Evolutionary conservation across 768 basidiomycete genomes (phyloP).

Genomic region (Lentinula detonsa): DNA sequence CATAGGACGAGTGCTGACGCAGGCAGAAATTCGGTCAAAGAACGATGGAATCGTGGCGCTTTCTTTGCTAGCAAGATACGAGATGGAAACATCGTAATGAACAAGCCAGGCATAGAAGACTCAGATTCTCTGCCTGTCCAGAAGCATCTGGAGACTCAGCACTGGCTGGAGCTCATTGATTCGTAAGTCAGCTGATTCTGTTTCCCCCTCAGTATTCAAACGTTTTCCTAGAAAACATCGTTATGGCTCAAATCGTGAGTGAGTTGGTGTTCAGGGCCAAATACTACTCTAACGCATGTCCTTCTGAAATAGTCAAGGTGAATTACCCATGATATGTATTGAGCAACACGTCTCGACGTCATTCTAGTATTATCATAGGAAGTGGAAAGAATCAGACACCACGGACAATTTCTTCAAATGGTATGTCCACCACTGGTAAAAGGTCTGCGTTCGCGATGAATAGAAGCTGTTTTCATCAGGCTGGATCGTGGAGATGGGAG

Average conservation of each 20-base stretch:
- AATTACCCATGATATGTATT: background rate
- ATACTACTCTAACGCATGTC: background rate
- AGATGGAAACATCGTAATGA: slow-evolving; percentile 32
- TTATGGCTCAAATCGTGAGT: slow-evolving; percentile 51
- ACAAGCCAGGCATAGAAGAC: slow-evolving; percentile 15
- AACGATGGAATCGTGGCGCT: slow-evolving; percentile 43
- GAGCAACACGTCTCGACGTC: background rate
- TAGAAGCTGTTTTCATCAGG: slow-evolving; percentile 29
- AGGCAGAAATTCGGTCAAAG: slow-evolving; percentile 37
- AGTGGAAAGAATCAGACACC: slow-evolving; percentile 56
- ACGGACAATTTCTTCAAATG: slow-evolving; percentile 63
- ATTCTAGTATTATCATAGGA: slow-evolving; percentile 51
- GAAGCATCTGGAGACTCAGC: slow-evolving; percentile 52
- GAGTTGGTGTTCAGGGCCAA: slow-evolving; percentile 15
- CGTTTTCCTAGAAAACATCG: slow-evolving; percentile 41
- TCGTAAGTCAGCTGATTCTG: slow-evolving; percentile 26
- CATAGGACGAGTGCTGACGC: slow-evolving; percentile 34
- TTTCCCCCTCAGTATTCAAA: background rate
- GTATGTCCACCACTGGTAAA: slow-evolving; percentile 19
- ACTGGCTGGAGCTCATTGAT: slow-evolving; percentile 61
- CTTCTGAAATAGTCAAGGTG: slow-evolving; percentile 36
- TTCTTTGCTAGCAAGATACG: slow-evolving; percentile 34
- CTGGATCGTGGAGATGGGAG: slow-evolving; percentile 58
- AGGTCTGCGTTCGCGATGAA: background rate
- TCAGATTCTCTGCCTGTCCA: slow-evolving; percentile 13